These are phyloP conservation scores for Russula emetica DNA, from an alignment of 768 basidiomycete genomes.

Conservation along the genomic window DNA sequence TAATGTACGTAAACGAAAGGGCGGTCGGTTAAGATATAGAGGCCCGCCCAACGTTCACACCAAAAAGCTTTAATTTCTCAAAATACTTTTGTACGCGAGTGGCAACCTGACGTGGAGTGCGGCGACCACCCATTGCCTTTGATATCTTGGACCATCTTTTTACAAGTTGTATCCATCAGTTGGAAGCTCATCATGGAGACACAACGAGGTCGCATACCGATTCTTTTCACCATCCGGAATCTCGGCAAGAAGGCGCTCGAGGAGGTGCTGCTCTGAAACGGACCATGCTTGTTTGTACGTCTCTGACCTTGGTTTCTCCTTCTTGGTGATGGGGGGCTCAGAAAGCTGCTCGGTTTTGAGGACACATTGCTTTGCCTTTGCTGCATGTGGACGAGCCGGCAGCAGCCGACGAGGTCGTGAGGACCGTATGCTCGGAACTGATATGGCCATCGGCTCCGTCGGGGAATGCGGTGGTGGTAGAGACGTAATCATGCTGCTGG, in stretches of 20 bases:
- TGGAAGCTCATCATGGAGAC: neutral
- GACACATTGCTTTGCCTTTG: conserved; percentile 15
- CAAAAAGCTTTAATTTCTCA: conserved; percentile 75
- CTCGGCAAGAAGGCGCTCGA: conserved; percentile 69
- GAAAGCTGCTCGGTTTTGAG: neutral
- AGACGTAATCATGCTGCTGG: conserved; percentile 3
- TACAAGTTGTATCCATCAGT: conserved; percentile 6
- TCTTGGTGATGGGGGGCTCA: conserved; percentile 19
- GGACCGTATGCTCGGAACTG: neutral
- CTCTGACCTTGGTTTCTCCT: conserved; percentile 49
- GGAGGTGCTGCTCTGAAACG: conserved; percentile 66
- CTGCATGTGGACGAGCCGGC: conserved; percentile 2
- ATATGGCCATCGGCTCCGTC: neutral
- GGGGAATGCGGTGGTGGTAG: conserved; percentile 6
- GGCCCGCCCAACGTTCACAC: conserved; percentile 42
- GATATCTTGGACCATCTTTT: conserved; percentile 78
- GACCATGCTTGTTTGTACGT: conserved; percentile 86
- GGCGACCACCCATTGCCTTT: conserved; percentile 67
- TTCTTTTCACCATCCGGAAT: conserved; percentile 76
- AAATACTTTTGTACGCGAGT: conserved; percentile 87
- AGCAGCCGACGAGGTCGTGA: conserved; percentile 13
- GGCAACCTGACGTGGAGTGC: conserved; percentile 82
- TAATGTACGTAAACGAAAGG: neutral
- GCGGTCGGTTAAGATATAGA: neutral
- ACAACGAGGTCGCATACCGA: conserved; percentile 42